Percentiles rank a stretch among this genome's conserved stretches.
Evolutionary conservation across 371 early-diverging fungal species (phyloP).

Genomic region (Mortierella sp.): DNA sequence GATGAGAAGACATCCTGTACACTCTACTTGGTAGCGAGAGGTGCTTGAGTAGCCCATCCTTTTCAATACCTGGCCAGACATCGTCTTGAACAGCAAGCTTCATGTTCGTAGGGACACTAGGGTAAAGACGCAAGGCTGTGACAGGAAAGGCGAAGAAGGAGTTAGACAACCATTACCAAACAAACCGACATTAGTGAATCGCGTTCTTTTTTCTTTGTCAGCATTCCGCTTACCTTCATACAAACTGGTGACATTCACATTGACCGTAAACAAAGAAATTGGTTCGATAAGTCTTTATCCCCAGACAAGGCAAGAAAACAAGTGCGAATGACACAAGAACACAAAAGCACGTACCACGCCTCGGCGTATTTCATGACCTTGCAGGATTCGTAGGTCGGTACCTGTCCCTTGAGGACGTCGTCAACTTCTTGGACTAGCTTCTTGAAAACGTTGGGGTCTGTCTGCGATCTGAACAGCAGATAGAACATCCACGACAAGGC

Average conservation of each 20-base stretch:
- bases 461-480: slow-evolving; percentile 40
- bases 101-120: slow-evolving; percentile 68
- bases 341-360: slow-evolving; percentile 29
- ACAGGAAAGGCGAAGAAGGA: slow-evolving; percentile 33
- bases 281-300: no score
- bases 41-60: no score
- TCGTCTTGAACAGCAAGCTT: slow-evolving; percentile 71
- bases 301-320: no score
- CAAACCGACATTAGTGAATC: background rate
- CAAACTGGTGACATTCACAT: no score
- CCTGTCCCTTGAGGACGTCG: slow-evolving; percentile 23
- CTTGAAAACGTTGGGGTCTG: background rate
- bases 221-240: no score
- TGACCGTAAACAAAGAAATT: no score
- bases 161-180: background rate
- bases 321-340: background rate
- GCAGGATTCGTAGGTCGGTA: slow-evolving; percentile 27
- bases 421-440: slow-evolving; percentile 18
- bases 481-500: slow-evolving; percentile 78
- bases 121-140: slow-evolving; percentile 57
- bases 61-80: no score
- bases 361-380: slow-evolving; percentile 40
- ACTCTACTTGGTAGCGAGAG: no score
- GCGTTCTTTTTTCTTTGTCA: no score
- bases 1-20: no score